phyloP scores from a whole-genome alignment of 495 filamentous ascomycete species.

The Hyaloscypha variabilis region DNA sequence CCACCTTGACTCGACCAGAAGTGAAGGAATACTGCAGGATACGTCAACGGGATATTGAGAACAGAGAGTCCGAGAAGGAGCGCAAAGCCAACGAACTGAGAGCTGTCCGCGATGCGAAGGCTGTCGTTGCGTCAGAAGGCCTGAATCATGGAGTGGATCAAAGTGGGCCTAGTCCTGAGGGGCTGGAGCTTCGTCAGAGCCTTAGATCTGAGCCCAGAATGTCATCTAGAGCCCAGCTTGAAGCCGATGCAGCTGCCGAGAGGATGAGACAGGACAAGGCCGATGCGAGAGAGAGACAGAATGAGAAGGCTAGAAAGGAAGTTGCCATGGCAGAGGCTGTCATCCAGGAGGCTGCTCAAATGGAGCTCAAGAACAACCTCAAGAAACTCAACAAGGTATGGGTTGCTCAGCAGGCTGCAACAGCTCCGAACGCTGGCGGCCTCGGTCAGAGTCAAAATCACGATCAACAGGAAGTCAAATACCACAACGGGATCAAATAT shows the following conservation, averaged over 20 bases:
- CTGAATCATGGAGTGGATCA: background rate
- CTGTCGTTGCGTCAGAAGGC: constrained; percentile 33
- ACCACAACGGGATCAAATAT: constrained; percentile 54
- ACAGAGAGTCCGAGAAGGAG: constrained; percentile 45
- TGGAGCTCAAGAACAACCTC: constrained; percentile 29
- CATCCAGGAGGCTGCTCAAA: constrained; percentile 23
- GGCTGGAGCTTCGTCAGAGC: constrained; percentile 29
- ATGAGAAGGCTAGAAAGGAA: constrained; percentile 30
- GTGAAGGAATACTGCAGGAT: constrained; percentile 58
- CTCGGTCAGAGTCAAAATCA: background rate
- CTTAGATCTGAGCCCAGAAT: constrained; percentile 21
- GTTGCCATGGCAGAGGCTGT: constrained; percentile 28
- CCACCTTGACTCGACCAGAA: constrained; percentile 44
- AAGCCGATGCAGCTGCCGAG: constrained; percentile 17
- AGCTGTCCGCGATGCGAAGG: constrained; percentile 49
- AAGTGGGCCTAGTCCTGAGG: constrained; percentile 15
- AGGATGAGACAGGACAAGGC: constrained; percentile 26
- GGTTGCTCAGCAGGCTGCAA: constrained; percentile 29
- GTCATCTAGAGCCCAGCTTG: constrained; percentile 25
- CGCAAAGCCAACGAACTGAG: constrained; percentile 48
- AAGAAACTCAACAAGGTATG: constrained; percentile 33
- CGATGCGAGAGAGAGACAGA: constrained; percentile 22
- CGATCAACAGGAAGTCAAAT: constrained; percentile 47
- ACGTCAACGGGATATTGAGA: constrained; percentile 46
- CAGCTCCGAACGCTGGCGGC: background rate